phyloP scores from a whole-genome alignment of 768 basidiomycete species.

The Russula brevipes region DNA sequence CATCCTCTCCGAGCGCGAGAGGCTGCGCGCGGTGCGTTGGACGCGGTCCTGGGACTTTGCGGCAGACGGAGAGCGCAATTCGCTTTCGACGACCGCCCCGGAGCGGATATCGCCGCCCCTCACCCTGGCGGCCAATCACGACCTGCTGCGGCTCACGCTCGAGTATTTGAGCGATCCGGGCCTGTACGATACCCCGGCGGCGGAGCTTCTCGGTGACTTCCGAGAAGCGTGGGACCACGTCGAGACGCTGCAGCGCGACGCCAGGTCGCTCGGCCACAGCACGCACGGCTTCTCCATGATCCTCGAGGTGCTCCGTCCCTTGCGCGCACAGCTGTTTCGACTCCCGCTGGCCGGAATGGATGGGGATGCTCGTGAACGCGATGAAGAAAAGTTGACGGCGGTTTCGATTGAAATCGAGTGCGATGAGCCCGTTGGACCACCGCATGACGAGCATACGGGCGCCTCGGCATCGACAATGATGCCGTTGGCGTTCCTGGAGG shows the following conservation, averaged over 20 bases:
- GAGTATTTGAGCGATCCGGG: slow-evolving; percentile 8
- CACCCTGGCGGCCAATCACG: background rate
- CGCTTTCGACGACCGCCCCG: too few species aligned
- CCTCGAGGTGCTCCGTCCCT: background rate
- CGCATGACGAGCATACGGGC: background rate
- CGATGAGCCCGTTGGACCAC: background rate
- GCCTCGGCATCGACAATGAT: background rate
- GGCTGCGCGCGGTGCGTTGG: background rate
- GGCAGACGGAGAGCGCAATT: background rate
- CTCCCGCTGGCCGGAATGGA: background rate
- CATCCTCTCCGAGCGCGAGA: background rate
- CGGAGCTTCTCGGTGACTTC: background rate
- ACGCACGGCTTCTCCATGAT: background rate
- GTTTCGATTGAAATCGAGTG: background rate
- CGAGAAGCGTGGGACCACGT: background rate
- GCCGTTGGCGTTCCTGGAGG: background rate
- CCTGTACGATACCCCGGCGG: background rate
- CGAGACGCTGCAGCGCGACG: background rate
- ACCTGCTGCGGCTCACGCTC: background rate
- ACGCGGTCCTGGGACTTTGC: background rate
- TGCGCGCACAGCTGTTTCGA: background rate
- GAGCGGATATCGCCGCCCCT: background rate
- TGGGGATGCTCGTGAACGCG: background rate
- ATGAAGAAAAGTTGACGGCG: background rate
- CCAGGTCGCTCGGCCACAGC: background rate